Evolutionary conservation across 2,329 filamentous ascomycete genomes (phyloP).

Genomic region (Grosmannia penicillata): DNA sequence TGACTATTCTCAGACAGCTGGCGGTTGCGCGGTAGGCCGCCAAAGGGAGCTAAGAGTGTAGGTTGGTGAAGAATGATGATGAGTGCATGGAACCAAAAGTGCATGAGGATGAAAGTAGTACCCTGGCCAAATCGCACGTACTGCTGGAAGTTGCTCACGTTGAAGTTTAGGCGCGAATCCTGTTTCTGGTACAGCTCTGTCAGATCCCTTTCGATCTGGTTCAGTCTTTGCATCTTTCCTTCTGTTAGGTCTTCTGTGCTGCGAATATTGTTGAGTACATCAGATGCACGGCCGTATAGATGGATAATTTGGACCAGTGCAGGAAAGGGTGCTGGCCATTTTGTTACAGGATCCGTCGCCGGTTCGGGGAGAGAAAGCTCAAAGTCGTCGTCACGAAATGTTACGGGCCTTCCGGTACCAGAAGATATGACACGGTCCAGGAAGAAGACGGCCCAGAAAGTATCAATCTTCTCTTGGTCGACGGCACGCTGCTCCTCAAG

Average conservation of each 20-base stretch:
- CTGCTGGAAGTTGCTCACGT: conserved; percentile 71
- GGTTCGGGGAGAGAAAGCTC: conserved; percentile 55
- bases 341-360: conserved; percentile 36
- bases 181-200: conserved; percentile 59
- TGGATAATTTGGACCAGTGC: conserved; percentile 72
- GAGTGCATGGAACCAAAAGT: conserved; percentile 80
- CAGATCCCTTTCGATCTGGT: conserved; percentile 66
- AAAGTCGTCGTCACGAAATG: conserved; percentile 70
- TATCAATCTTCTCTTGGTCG: conserved; percentile 72
- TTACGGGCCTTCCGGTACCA: conserved; percentile 71
- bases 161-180: conserved; percentile 64
- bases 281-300: conserved; percentile 71
- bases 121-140: conserved; percentile 71
- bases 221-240: conserved; percentile 57
- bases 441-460: conserved; percentile 83
- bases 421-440: conserved; percentile 79
- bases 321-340: conserved; percentile 67
- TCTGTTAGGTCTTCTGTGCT: conserved; percentile 58
- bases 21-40: conserved; percentile 40
- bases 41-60: conserved; percentile 64
- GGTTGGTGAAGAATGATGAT: conserved; percentile 79
- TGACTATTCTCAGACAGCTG: conserved; percentile 68
- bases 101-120: conserved; percentile 73
- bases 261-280: conserved; percentile 69
- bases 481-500: conserved; percentile 45